Conservation (phyloP, 805 yeast species). For the Candida vartiovaarae region DNA sequence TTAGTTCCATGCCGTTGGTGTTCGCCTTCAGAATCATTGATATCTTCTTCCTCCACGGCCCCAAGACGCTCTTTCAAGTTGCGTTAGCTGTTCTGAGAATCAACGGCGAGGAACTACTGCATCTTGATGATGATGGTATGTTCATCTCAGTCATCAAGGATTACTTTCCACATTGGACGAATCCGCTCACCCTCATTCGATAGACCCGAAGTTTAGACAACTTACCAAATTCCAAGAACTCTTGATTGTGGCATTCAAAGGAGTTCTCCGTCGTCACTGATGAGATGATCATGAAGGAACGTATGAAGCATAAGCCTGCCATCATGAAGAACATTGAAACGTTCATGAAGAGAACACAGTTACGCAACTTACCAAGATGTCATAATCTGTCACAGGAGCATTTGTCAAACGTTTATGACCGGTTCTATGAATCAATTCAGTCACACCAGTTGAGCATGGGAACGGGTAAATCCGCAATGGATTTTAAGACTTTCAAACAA, state of each 20-base stretch:
- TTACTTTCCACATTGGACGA: constrained; percentile 69
- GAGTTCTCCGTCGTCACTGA: constrained; percentile 83
- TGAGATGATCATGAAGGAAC: constrained; percentile 57
- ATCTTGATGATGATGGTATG: constrained; percentile 85
- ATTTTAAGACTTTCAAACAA: constrained; percentile 57
- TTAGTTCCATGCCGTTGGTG: constrained; percentile 90
- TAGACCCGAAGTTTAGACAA: constrained; percentile 53
- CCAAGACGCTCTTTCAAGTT: constrained; percentile 83
- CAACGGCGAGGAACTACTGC: constrained; percentile 76
- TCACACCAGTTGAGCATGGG: constrained; percentile 51
- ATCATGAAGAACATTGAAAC: constrained; percentile 82
- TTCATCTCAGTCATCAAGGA: constrained; percentile 80
- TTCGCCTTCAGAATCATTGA: constrained; percentile 90
- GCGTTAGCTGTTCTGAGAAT: constrained; percentile 85
- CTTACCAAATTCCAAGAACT: constrained; percentile 85
- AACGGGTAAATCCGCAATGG: constrained; percentile 61
- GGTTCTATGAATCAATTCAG: constrained; percentile 71
- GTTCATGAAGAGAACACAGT: constrained; percentile 86
- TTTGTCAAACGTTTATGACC: constrained; percentile 70
- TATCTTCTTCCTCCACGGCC: constrained; percentile 83
- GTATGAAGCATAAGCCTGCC: constrained; percentile 64
- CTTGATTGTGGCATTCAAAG: constrained; percentile 83
- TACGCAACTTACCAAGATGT: constrained; percentile 77
- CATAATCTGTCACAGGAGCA: constrained; percentile 50
- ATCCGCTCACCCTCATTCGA: constrained; percentile 67